phyloP scores from a whole-genome alignment of 768 basidiomycete genomes.

The Pisolithus orientalis region DNA sequence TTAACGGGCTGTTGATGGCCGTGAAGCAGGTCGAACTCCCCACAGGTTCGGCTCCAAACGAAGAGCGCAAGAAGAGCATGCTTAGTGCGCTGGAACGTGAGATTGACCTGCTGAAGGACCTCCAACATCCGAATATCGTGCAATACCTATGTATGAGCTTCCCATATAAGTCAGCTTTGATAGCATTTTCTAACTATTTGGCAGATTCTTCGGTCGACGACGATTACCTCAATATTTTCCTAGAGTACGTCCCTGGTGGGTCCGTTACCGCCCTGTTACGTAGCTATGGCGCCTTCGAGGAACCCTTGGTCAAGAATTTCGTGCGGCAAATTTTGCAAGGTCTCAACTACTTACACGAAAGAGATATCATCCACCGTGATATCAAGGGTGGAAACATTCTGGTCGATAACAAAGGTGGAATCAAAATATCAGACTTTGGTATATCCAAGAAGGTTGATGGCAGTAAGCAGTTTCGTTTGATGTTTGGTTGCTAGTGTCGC shows the following conservation, averaged over 20 bases:
- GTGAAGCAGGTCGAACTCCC: slow-evolving; percentile 97
- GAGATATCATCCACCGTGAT: slow-evolving; percentile 94
- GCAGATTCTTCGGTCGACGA: slow-evolving; percentile 92
- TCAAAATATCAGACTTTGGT: slow-evolving; percentile 96
- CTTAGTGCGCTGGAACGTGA: slow-evolving; percentile 87
- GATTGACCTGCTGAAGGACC: slow-evolving; percentile 86
- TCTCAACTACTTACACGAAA: slow-evolving; percentile 84
- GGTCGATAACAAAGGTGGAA: slow-evolving; percentile 95
- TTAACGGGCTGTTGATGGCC: slow-evolving; percentile 88
- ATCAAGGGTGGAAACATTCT: slow-evolving; percentile 99
- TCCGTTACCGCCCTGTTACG: slow-evolving; percentile 85
- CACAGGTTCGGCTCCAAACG: slow-evolving; percentile 74
- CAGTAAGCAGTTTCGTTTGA: slow-evolving; percentile 50
- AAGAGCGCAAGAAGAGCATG: slow-evolving; percentile 93
- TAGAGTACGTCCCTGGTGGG: slow-evolving; percentile 95
- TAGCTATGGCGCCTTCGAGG: slow-evolving; percentile 93
- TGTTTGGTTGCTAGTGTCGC: slow-evolving; percentile 18
- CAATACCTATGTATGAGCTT: slow-evolving; percentile 84
- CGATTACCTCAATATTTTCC: slow-evolving; percentile 88
- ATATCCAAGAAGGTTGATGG: slow-evolving; percentile 97
- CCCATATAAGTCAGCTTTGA: neutral
- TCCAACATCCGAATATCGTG: slow-evolving; percentile 94
- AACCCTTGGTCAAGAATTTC: slow-evolving; percentile 86
- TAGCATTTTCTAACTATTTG: neutral
- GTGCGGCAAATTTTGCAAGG: slow-evolving; percentile 88